Evolutionary conservation across 495 filamentous ascomycete genomes (phyloP), one percentile per base, ranked within the genome.

Genomic region (Podospora australis): DNA sequence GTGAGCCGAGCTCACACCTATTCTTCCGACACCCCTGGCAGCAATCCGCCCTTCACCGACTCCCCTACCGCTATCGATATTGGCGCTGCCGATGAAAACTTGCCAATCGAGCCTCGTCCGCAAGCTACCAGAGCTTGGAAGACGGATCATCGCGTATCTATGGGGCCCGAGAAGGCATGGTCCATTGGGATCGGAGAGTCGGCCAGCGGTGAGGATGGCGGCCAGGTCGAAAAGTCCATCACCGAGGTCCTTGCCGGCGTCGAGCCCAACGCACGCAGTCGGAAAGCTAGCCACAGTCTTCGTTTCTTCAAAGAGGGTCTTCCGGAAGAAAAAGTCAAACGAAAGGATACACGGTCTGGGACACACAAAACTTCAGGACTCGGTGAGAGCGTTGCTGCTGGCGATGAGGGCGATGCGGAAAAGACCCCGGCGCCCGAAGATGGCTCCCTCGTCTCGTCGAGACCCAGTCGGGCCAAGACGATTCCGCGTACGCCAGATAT

Each of bases 281-380:
- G 92, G 49, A 98, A 98, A 69, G 84, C 91, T 38, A 95, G 88
- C 62, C 90, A 98, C 64, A 88, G 86, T 58, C 66, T 98, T 38
- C 81, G 92, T 3, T 76, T 96, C 43, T 98, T 98, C 74, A 92
- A 88, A 63, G 88, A 96, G 59, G 92, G 90, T 49, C 84, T 78
- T 17, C 76, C 88, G 20, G 71, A 74, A 29, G 71, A 79, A 35
- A 75, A 72, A 54, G 49, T 52, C 17, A 71, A 71, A 51, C 65
- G 63, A 41, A 72, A 64, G 44, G 71, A 74, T 3, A 54, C 63
- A 2, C 67, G 62, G 6, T 36, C 54, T 10, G 48, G 49, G 2
- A 47, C 53, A 1, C 50, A 17, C 66, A 71, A 16, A 68, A 62
- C 41, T 63, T 64, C 38, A 23, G 51, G 1, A 34, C 56, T 10